Base-by-base conservation (phyloP, 169 alveolate species). In the Ichthyophthirius multifiliis region DNA sequence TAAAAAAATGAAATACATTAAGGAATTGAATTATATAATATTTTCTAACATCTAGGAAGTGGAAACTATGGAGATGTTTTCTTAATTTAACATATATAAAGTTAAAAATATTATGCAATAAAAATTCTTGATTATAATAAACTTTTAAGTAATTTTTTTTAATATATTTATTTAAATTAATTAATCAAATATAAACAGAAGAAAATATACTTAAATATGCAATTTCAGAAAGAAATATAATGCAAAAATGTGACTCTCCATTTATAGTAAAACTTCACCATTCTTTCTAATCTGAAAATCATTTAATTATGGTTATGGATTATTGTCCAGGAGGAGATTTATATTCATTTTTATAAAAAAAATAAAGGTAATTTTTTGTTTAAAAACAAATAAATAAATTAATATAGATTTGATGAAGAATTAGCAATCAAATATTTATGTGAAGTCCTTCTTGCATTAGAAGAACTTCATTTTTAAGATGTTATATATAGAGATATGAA, bases 241-340 rank as follows among this genome's bases (percentile, higher is more conserved):
- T 92, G 65, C 74, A 90, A 20, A 48, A 83, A 20, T 73, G 84
- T 20, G 82, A 86, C 71, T 92, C 90, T 80, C 96, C 96, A 35
- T 88, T 88, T 63, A 89, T 91, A 39, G 96, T 91, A 13, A 88
- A 86, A 47, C 75, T 91, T 39, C 80, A 89, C 67, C 89, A 81
- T 73, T 91, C 93, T 18, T 86, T 90, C 76, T 84, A 90, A 81
- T 87, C 95, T 1, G 62, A 87, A 27, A 85, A 84, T 43, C 86
- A 90, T 77, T 80, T 90, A 16, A 83, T 87, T 62, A 73, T 90
- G 34, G 82, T 87, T 6, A 74, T 90, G 43, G 94, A 91, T 46
- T 93, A 90, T 78, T 90, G 95, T 65, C 93, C 94, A 46, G 93
- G 93, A 27, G 95, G 97, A n/a, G 97, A 93, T 76, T 82, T 93